Evolutionary conservation across 257 asterid species (phyloP), one percentile per base, ranked within the genome.

Genomic region (Prunella vulgaris): DNA sequence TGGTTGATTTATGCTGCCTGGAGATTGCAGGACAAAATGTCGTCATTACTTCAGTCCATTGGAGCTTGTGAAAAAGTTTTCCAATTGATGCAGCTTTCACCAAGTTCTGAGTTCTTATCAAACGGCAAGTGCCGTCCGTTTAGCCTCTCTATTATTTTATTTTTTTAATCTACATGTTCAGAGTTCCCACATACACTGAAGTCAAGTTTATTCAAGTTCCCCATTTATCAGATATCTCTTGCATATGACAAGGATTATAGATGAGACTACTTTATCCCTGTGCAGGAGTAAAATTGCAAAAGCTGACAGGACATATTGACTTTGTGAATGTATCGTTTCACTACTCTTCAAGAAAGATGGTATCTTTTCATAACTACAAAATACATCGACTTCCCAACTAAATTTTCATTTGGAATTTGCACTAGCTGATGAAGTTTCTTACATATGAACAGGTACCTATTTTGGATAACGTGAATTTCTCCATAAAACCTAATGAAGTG

Each of bases 1-100:
- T 84, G 89, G 89, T 74, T 84, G 74, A 84, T 84, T 63, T 84
- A 68, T 81, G 89, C 89, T 22, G 84, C 85, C 67, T 84, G 89
- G 89, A 84, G 89, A 79, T 64, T 84, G 70, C 89, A 84, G 75
- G 80, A 84, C 73, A 81, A 74, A 72, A 75, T 81, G 80, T 70
- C 85, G 46, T 79, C 86, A 27, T 66, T 84, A 61, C 69, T 84
- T 77, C 89, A 81, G 70, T 84, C 89, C 20, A 25, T 84, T 53
- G 89, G 89, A 69, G 89, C 89, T 57, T 68, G 83, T 63, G 86
- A 79, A 62, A 79, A 84, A 61, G 86, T 84, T 67, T 79, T 84
- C 69, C 83, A 79, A 61, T 77, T 79, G 78, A 81, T 84, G 86
- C 77, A 79, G 59, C 79, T 79, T 74, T 59, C 71, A 12, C 80